Evolutionary conservation across 805 yeast genomes (phyloP).

Genomic region (Danielia oregonensis): DNA sequence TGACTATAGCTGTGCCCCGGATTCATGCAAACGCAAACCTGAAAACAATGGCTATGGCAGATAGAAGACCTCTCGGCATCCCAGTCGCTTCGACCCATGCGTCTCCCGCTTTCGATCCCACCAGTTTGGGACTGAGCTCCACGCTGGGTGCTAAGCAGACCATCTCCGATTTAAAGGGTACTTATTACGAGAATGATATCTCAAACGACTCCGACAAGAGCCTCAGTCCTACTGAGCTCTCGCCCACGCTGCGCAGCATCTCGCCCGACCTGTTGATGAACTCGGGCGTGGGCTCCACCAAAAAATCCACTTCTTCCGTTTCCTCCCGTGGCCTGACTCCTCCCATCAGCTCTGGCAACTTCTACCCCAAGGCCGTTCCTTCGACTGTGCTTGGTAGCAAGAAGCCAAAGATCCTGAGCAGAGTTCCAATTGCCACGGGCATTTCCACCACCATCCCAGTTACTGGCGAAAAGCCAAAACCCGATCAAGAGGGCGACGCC

Average conservation of each 20-base stretch:
- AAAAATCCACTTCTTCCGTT: constrained; percentile 18
- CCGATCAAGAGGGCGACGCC: constrained; percentile 55
- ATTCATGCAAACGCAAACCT: neutral
- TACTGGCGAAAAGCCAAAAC: constrained; percentile 65
- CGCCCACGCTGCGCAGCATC: constrained; percentile 38
- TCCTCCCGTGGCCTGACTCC: constrained; percentile 35
- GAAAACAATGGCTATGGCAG: constrained; percentile 56
- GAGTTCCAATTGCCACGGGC: constrained; percentile 63
- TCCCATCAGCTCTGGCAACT: constrained; percentile 4
- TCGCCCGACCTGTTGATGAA: constrained; percentile 43
- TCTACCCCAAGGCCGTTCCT: constrained; percentile 7
- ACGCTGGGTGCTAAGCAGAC: constrained; percentile 12
- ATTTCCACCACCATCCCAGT: constrained; percentile 78
- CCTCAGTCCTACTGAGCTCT: constrained; percentile 27
- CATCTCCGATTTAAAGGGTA: constrained; percentile 16
- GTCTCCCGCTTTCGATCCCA: constrained; percentile 39
- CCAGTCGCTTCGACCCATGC: constrained; percentile 48
- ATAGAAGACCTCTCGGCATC: constrained; percentile 59
- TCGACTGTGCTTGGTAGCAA: constrained; percentile 10
- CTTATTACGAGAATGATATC: constrained; percentile 6
- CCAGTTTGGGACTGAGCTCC: constrained; percentile 15
- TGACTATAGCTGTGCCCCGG: constrained; percentile 18
- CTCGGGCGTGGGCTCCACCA: constrained; percentile 16
- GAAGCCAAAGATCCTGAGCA: constrained; percentile 34
- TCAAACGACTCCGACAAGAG: constrained; percentile 7